Evolutionary conservation across 306 rosid genomes (phyloP).

Genomic region (Vigna hirtella): DNA sequence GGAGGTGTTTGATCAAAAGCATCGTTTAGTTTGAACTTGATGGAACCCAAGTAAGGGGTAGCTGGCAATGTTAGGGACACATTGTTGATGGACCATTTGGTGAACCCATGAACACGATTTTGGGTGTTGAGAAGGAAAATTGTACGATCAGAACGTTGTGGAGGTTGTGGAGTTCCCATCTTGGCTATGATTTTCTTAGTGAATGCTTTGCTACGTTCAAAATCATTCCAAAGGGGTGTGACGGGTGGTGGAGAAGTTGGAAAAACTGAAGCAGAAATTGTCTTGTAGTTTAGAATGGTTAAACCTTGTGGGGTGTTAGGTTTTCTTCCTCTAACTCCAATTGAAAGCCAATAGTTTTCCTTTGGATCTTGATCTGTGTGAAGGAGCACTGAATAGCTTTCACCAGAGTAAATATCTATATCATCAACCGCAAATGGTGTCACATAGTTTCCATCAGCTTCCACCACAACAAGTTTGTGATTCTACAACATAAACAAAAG

Average conservation of each 20-base stretch:
- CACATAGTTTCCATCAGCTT: constrained; percentile 84
- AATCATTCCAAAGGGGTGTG: constrained; percentile 76
- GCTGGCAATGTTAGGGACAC: constrained; percentile 66
- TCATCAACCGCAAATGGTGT: constrained; percentile 66
- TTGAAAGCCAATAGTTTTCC: constrained; percentile 75
- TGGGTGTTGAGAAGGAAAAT: constrained; percentile 84
- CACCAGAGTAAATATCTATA: constrained; percentile 86
- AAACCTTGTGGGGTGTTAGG: constrained; percentile 71
- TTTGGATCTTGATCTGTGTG: constrained; percentile 72
- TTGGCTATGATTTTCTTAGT: constrained; percentile 57
- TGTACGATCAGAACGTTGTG: constrained; percentile 48
- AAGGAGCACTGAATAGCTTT: constrained; percentile 77
- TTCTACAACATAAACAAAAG: constrained; percentile 44
- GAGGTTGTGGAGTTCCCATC: constrained; percentile 73
- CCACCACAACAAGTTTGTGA: constrained; percentile 84
- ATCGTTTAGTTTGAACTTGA: constrained; percentile 37
- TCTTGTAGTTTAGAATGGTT: constrained; percentile 67
- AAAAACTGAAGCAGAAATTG: constrained; percentile 59
- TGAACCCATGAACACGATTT: constrained; percentile 57
- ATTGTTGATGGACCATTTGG: constrained; percentile 83
- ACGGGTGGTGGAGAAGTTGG: constrained; percentile 69
- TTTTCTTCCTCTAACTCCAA: constrained; percentile 69
- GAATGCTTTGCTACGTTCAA: constrained; percentile 66
- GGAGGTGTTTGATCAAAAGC: constrained; percentile 53
- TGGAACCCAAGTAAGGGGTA: constrained; percentile 72